A percentile compares a stretch with the other conserved stretches of the same genome.
Evolutionary conservation across 352 stramenopile genomes (phyloP).

Genomic region (Pythium phragmiticola): DNA sequence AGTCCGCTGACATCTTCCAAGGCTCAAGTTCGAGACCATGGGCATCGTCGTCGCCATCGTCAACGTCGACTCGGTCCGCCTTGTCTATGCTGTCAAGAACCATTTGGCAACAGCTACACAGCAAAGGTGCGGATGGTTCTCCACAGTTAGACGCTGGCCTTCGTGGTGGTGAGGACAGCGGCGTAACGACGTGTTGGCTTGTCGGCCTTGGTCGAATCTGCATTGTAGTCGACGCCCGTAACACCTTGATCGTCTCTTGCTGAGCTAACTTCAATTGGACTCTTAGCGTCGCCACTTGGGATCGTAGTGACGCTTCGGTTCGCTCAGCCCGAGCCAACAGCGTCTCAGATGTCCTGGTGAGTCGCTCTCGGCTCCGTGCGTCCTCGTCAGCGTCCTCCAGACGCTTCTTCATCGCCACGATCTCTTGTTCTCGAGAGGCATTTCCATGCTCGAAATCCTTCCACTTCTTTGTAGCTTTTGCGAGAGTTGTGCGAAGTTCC

Average conservation of each 20-base stretch:
- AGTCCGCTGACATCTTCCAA: background rate
- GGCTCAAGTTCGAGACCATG: background rate
- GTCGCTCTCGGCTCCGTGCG: slow-evolving; percentile 7
- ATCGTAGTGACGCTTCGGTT: slow-evolving; percentile 33
- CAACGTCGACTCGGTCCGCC: slow-evolving; percentile 28
- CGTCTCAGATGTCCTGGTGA: slow-evolving; percentile 25
- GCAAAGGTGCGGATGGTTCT: background rate
- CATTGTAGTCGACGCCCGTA: background rate
- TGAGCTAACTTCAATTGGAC: slow-evolving; percentile 25
- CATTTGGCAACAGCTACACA: slow-evolving; percentile 18
- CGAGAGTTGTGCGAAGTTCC: slow-evolving; percentile 27
- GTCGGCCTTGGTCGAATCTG: background rate
- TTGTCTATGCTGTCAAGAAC: slow-evolving; percentile 17
- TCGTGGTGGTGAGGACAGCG: background rate
- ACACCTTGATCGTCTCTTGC: slow-evolving; percentile 25
- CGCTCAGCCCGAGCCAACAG: slow-evolving; percentile 32
- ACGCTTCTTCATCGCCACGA: slow-evolving; percentile 15
- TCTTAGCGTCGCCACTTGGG: slow-evolving; percentile 28
- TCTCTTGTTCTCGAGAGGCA: slow-evolving; percentile 25
- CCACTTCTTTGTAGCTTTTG: slow-evolving; percentile 31
- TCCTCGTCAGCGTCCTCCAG: slow-evolving; percentile 25
- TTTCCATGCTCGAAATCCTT: slow-evolving; percentile 24
- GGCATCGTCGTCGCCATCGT: slow-evolving; percentile 15
- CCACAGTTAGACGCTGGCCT: background rate
- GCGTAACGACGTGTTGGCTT: background rate